Base-by-base conservation (phyloP, 495 filamentous ascomycete species). In the Penicillium ucsense region DNA sequence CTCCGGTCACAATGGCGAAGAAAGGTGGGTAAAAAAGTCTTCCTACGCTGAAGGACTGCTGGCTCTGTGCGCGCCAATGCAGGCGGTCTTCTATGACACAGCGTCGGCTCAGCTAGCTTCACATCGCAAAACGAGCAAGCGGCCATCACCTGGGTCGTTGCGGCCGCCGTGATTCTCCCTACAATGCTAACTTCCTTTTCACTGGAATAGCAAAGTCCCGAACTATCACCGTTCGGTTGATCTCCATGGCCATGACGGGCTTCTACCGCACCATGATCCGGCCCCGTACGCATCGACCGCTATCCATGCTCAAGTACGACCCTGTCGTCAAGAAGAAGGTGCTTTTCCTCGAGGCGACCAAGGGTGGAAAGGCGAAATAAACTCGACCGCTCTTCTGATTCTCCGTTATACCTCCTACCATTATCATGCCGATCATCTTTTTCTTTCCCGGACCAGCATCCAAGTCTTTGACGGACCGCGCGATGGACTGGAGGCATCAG, bases 231-330 rank as follows among this genome's bases (percentile, higher is more conserved):
- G 92, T 97, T 61, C 89, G 94, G 61, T 85, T 99, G 45, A 75
- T 99, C 66, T 95, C 89, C 46, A 99, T 97, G 94, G 94, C 94
- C 51, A 82, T 94, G 81, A 99, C 94, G 9, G 94, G 94, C 57
- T 99, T 85, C 75, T 99, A 88, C 75, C 87, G 87, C 65, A 94
- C 87, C 46, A 77, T 89, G 63, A 76, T 85, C 45, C 85, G 94
- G 31, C 89, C 90, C 10, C 83, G 94, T 43, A 72, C 75, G 28
- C 76, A 90, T 48, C 73, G 82, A 35, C 92, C 94, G 35, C 77
- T 97, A 66, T 91, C 86, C 70, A 94, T 97, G 89, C 75, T 97
- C 53, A 99, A 99, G 72, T 97, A 99, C 66, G 94, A 99, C 70
- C 94, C 94, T 48, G 86, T 99, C 57, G 86, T 94, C 86, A 87